Conservation (phyloP, 2,329 filamentous ascomycete species). For the Colletotrichum spaethianum region DNA sequence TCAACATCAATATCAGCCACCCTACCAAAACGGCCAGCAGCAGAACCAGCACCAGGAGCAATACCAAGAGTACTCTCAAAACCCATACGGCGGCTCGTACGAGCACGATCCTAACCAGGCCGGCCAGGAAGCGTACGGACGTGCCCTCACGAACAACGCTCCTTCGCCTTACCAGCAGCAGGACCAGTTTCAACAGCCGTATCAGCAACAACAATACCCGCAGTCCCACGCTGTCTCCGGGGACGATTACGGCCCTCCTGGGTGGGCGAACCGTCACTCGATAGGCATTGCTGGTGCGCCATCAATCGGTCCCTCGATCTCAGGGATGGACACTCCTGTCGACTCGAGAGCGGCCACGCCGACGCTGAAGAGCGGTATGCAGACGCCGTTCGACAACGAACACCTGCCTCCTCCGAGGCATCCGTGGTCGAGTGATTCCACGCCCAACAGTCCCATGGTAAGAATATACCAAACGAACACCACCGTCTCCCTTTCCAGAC, state of each 20-base stretch:
- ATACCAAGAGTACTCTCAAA: constrained; percentile 45
- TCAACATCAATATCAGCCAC: constrained; percentile 36
- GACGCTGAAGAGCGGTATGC: constrained; percentile 49
- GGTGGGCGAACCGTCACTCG: constrained; percentile 39
- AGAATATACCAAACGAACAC: neutral
- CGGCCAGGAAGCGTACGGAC: constrained; percentile 39
- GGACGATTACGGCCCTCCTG: constrained; percentile 39
- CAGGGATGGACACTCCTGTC: constrained; percentile 42
- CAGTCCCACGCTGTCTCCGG: constrained; percentile 23
- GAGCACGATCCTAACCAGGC: constrained; percentile 47
- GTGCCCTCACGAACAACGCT: constrained; percentile 35
- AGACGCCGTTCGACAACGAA: constrained; percentile 46
- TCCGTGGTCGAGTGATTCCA: constrained; percentile 35
- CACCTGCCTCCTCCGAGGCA: constrained; percentile 33
- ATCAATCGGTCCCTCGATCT: constrained; percentile 37
- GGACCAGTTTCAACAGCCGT: constrained; percentile 20
- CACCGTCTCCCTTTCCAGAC: no score
- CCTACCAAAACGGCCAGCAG: constrained; percentile 30
- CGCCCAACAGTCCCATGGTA: constrained; percentile 49
- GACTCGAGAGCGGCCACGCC: constrained; percentile 48
- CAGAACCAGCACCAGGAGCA: constrained; percentile 34
- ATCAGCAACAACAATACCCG: constrained; percentile 16
- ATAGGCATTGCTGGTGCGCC: constrained; percentile 37
- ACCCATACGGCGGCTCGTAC: constrained; percentile 41
- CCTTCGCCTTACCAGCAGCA: constrained; percentile 32